Conservation (phyloP, 495 filamentous ascomycete genomes). For the Pseudotulostoma volvatum region DNA sequence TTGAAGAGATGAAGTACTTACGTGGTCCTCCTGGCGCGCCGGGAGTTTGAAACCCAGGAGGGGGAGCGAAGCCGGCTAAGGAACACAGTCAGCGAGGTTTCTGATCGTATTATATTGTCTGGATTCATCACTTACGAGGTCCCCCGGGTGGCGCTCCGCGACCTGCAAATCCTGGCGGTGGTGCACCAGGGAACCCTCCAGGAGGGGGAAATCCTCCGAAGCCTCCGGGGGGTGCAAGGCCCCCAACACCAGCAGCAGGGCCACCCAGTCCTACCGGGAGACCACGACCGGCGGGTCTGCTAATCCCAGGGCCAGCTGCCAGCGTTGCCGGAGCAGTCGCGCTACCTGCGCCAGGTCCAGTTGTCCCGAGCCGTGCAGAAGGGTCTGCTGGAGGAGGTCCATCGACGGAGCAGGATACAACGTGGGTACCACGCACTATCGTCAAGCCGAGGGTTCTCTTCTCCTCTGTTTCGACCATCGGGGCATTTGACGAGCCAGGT, state of each 20-base stretch:
- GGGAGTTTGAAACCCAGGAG: slow-evolving; percentile 42
- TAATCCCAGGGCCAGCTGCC: slow-evolving; percentile 74
- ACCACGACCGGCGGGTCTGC: slow-evolving; percentile 82
- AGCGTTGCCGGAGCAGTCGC: slow-evolving; percentile 46
- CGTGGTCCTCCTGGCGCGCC: slow-evolving; percentile 35
- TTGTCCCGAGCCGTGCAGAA: slow-evolving; percentile 69
- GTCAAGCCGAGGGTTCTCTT: slow-evolving; percentile 91
- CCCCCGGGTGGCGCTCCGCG: slow-evolving; percentile 48
- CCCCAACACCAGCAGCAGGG: slow-evolving; percentile 79
- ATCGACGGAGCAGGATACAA: slow-evolving; percentile 88
- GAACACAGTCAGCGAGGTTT: slow-evolving; percentile 4
- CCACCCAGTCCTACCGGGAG: slow-evolving; percentile 76
- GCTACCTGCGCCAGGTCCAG: slow-evolving; percentile 53
- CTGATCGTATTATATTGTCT: too few species aligned
- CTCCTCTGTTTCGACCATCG: slow-evolving; percentile 76
- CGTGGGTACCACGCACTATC: slow-evolving; percentile 84
- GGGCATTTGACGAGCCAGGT: slow-evolving; percentile 37
- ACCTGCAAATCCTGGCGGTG: slow-evolving; percentile 63
- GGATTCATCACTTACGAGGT: slow-evolving; percentile 50
- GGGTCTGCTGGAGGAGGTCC: slow-evolving; percentile 94
- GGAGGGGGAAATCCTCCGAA: slow-evolving; percentile 43
- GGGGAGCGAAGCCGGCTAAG: slow-evolving; percentile 42
- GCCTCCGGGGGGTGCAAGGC: slow-evolving; percentile 47
- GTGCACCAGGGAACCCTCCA: slow-evolving; percentile 48
- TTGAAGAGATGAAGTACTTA: slow-evolving; percentile 23